Conservation (phyloP, 371 early-diverging fungal genomes). For the Capillidium rhysosporum region DNA sequence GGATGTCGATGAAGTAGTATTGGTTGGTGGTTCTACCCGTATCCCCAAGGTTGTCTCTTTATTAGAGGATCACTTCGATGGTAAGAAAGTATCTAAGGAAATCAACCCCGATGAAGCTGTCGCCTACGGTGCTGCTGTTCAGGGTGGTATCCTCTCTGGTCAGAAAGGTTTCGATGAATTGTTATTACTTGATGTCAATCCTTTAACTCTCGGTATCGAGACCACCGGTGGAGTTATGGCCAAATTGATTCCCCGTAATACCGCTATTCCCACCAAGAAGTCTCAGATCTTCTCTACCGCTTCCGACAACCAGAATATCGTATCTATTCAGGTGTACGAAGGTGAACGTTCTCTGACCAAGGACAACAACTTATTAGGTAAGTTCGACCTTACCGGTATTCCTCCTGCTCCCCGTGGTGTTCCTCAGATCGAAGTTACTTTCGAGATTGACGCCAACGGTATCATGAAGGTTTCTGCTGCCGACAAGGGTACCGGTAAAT, state of each 20-base stretch:
- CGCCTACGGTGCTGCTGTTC: slow-evolving; percentile 97
- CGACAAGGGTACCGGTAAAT: slow-evolving; percentile 87
- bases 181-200: slow-evolving; percentile 69
- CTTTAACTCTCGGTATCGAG: slow-evolving; percentile 86
- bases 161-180: slow-evolving; percentile 19
- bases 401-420: slow-evolving; percentile 93
- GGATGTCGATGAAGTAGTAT: slow-evolving; percentile 91
- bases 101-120: slow-evolving; percentile 99
- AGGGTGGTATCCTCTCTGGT: slow-evolving; percentile 91
- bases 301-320: slow-evolving; percentile 95
- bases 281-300: slow-evolving; percentile 96
- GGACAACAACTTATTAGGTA: slow-evolving; percentile 92
- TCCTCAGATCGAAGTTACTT: slow-evolving; percentile 95
- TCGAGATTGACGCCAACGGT: slow-evolving; percentile 96
- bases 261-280: slow-evolving; percentile 94
- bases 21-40: slow-evolving; percentile 99
- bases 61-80: slow-evolving; percentile 79
- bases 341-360: slow-evolving; percentile 93
- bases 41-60: slow-evolving; percentile 95
- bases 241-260: slow-evolving; percentile 89
- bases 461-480: slow-evolving; percentile 91
- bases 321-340: slow-evolving; percentile 84
- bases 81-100: slow-evolving; percentile 82
- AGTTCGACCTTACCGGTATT: slow-evolving; percentile 91
- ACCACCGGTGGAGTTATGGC: slow-evolving; percentile 98